Base-by-base conservation (phyloP, 257 asterid species). In the Rehmannia glutinosa region DNA sequence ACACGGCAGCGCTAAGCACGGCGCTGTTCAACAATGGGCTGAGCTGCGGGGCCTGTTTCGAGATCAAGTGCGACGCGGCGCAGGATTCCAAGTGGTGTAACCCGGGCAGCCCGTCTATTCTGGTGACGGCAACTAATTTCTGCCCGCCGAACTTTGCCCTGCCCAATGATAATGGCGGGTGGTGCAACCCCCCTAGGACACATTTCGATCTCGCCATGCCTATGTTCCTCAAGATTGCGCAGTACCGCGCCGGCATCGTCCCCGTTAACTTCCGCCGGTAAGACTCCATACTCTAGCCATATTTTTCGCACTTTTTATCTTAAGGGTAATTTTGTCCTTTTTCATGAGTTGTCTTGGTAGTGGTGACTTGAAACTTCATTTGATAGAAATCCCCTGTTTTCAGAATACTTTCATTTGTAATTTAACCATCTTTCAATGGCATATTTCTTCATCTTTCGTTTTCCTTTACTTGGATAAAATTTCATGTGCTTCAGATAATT, bases 181-280 rank as follows among this genome's bases (percentile, higher is more conserved):
- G 86, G 84, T 81, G 86, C 69, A 78, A 78, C 54, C 86, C 86
- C 1, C 86, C 86, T 6, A 56, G 85, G 54, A 17, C 80, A 1
- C 85, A 80, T 8, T 80, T 80, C 47, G 82, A 80, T 24, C 85
- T 80, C 54, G 82, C 86, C 52, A 81, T 81, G 86, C 86, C 86
- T 1, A 74, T 77, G 77, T 80, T 76, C 65, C 85, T 80, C 45
- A 71, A 77, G 43, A 77, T 80, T 35, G 86, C 86, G 0, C 49
- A 81, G 52, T 81, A 81, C 58, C 53, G 68, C 19, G 86, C 86
- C 45, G 86, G 86, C 72, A 81, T 80, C 56, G 85, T 80, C 5
- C 82, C 85, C 28, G 82, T 80, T 32, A 73, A 36, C 73, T 80
- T 65, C 80, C 83, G 86, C 76, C 75, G 86, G 83, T 80, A 73